phyloP scores from a whole-genome alignment of 2,329 filamentous ascomycete species.

The Didymella lethalis region DNA sequence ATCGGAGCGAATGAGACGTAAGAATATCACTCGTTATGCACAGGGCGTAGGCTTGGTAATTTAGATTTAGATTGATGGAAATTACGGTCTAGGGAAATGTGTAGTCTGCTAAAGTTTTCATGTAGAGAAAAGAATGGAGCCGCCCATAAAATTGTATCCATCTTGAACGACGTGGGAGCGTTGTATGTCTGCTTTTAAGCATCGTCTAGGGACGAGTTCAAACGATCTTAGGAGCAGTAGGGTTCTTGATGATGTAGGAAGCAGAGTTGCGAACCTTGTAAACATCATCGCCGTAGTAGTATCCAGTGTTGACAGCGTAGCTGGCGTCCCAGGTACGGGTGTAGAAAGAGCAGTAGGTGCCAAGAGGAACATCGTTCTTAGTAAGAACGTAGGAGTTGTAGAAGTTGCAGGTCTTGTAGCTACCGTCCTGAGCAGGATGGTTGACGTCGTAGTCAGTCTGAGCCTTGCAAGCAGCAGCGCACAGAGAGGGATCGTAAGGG shows the following conservation, averaged over 20 bases:
- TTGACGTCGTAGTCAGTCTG: conserved; percentile 48
- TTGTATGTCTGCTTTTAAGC: neutral
- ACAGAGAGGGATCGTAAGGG: conserved; percentile 41
- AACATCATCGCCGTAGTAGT: conserved; percentile 26
- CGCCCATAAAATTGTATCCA: conserved; percentile 3
- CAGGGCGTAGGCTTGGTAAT: neutral
- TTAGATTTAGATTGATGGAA: conserved; percentile 5
- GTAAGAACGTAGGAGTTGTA: conserved; percentile 51
- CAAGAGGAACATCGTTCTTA: conserved; percentile 46
- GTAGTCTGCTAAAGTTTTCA: conserved; percentile 5
- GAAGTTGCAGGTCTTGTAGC: conserved; percentile 50
- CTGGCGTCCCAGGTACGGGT: conserved; percentile 27
- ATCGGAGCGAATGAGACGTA: too few species aligned
- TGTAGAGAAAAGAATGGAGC: conserved; percentile 3
- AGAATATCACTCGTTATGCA: neutral
- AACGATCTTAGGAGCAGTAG: neutral
- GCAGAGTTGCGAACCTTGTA: conserved; percentile 25
- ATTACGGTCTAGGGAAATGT: conserved; percentile 6
- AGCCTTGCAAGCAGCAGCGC: conserved; percentile 47
- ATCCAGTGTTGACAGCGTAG: conserved; percentile 38
- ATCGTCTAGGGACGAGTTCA: neutral
- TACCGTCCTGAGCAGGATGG: conserved; percentile 34
- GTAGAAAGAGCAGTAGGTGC: conserved; percentile 48
- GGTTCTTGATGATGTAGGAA: conserved; percentile 2
- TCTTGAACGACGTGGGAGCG: neutral